Evolutionary conservation across 495 filamentous ascomycete species (phyloP).

Genomic region (Penicillium roqueforti): DNA sequence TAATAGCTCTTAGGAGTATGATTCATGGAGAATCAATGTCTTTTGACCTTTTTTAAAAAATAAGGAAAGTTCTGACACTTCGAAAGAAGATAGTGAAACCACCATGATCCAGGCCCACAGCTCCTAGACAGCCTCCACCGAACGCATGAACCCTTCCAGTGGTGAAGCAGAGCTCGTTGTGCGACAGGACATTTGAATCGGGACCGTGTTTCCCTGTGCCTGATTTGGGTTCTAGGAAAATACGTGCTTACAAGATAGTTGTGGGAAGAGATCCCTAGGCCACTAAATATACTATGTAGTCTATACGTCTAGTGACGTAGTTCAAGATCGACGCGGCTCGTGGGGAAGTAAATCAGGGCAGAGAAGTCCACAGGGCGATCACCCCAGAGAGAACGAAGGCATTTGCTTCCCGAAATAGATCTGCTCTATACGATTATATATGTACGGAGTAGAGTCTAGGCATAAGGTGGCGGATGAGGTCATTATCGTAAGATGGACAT

Average conservation of each 20-base stretch:
- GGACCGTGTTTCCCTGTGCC: not conserved
- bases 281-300: not conserved
- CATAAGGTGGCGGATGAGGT: not conserved
- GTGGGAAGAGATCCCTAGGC: not conserved
- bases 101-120: not conserved
- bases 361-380: not conserved
- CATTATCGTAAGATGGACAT: not conserved
- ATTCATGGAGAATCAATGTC: not conserved
- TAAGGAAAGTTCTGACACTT: too few species aligned
- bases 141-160: not conserved
- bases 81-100: not conserved
- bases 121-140: not conserved
- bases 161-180: slow-evolving; percentile 11
- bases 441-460: not conserved
- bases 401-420: not conserved
- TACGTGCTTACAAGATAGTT: not conserved
- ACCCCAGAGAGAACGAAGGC: not conserved
- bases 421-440: not conserved
- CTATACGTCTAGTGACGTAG: not conserved
- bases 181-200: not conserved
- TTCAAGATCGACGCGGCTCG: not conserved
- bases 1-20: not conserved
- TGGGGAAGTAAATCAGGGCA: not conserved
- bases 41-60: not conserved
- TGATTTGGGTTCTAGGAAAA: not conserved